Percentiles rank a stretch among this genome's conserved stretches.
Conservation (phyloP, 78 protist genomes). For the Dictyostelium citrinum region DNA sequence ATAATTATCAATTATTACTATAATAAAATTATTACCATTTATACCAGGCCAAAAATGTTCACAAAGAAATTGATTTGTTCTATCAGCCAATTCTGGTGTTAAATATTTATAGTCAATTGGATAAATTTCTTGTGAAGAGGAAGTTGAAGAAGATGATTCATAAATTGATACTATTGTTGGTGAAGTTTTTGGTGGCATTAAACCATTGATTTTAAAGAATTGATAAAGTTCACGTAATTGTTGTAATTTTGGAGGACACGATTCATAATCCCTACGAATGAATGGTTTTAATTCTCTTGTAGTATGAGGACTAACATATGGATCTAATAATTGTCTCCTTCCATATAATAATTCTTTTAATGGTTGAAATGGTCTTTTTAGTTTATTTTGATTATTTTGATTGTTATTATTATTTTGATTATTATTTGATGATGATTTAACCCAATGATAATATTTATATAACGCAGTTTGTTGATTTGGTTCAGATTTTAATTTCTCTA, state of each 20-base stretch:
- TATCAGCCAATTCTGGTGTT: conserved; percentile 29
- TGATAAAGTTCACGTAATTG: conserved; percentile 39
- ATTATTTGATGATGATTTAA: neutral
- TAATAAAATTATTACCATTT: conserved; percentile 20
- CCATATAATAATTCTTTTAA: neutral
- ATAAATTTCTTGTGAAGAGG: neutral
- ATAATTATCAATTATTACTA: neutral
- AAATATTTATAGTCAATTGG: conserved; percentile 72
- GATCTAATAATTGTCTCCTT: neutral
- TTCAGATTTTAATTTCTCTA: neutral
- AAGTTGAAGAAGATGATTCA: neutral
- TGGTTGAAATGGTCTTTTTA: conserved; percentile 50
- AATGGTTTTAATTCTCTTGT: conserved; percentile 59
- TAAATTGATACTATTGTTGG: neutral
- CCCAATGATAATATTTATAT: conserved; percentile 17
- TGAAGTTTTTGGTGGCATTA: neutral
- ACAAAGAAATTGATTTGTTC: conserved; percentile 33
- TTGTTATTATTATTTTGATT: neutral
- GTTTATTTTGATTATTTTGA: neutral
- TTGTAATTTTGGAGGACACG: conserved; percentile 2
- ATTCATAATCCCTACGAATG: conserved; percentile 74
- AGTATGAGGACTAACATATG: conserved; percentile 65
- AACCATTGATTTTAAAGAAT: conserved; percentile 20
- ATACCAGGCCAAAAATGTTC: conserved; percentile 83
- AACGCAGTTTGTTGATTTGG: conserved; percentile 1